phyloP scores from a whole-genome alignment of 75 land plant species.

The Picea glauca region DNA sequence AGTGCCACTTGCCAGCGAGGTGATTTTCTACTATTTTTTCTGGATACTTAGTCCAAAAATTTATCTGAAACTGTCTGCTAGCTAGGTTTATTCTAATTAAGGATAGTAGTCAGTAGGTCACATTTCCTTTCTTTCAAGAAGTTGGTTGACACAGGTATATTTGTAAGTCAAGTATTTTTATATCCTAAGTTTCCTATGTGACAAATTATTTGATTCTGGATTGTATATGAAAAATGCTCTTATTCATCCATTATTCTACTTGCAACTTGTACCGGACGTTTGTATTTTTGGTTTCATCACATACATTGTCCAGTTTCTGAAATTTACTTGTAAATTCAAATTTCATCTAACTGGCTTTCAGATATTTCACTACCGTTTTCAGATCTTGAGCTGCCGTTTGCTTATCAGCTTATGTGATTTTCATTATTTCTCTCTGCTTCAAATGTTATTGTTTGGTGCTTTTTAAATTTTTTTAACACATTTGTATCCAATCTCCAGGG shows the following conservation, averaged over 20 bases:
- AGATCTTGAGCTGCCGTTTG: neutral
- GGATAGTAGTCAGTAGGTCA: too few species aligned
- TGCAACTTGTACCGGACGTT: neutral
- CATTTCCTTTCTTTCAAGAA: too few species aligned
- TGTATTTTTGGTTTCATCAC: neutral
- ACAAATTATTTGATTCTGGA: too few species aligned
- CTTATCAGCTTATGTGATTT: neutral
- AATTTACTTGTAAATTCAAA: neutral
- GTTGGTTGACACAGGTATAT: too few species aligned
- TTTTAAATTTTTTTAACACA: neutral
- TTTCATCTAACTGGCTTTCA: neutral
- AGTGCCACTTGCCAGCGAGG: neutral
- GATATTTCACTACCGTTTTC: neutral
- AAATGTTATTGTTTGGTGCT: neutral
- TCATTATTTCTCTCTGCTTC: neutral
- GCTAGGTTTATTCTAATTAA: too few species aligned
- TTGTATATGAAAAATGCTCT: neutral
- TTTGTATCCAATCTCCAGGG: conserved; percentile 42
- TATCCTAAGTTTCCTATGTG: neutral
- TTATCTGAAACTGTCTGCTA: too few species aligned
- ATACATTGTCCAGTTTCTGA: neutral
- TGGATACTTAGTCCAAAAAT: too few species aligned
- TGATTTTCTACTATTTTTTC: neutral
- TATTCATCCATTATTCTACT: neutral
- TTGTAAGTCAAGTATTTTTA: too few species aligned